Evolutionary conservation across 306 rosid species (phyloP).

Genomic region (Fagus sylvatica): DNA sequence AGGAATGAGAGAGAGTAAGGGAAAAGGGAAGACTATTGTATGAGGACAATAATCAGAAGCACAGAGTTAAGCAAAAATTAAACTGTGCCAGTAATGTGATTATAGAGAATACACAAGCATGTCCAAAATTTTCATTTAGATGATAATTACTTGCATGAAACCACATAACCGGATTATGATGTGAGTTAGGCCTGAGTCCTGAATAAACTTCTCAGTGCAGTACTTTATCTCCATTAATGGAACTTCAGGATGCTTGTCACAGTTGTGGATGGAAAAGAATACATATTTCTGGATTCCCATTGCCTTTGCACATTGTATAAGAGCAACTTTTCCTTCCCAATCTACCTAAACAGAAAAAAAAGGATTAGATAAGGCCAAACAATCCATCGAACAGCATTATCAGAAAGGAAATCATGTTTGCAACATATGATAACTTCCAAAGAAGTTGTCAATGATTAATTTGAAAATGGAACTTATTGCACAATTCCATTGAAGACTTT

Average conservation of each 20-base stretch:
- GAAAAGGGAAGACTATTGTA: background rate
- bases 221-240: constrained; percentile 98
- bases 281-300: constrained; percentile 93
- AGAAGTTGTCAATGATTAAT: background rate
- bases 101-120: background rate
- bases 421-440: background rate
- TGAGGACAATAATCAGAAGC: background rate
- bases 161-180: constrained; percentile 76
- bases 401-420: background rate
- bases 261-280: constrained; percentile 93
- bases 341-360: constrained; percentile 70
- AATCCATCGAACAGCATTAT: background rate
- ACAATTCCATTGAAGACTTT: background rate
- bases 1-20: background rate
- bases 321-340: constrained; percentile 99
- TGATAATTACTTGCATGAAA: constrained; percentile 79
- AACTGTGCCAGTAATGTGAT: background rate
- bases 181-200: constrained; percentile 75
- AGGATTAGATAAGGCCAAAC: constrained; percentile 31
- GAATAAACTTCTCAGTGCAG: constrained; percentile 84
- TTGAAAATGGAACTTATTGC: background rate
- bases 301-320: constrained; percentile 94
- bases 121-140: background rate
- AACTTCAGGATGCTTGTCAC: constrained; percentile 95
- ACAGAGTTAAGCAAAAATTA: background rate